Percentiles rank a stretch among this genome's conserved stretches.
Evolutionary conservation across 2,329 filamentous ascomycete genomes (phyloP).

Genomic region (Monilinia laxa): DNA sequence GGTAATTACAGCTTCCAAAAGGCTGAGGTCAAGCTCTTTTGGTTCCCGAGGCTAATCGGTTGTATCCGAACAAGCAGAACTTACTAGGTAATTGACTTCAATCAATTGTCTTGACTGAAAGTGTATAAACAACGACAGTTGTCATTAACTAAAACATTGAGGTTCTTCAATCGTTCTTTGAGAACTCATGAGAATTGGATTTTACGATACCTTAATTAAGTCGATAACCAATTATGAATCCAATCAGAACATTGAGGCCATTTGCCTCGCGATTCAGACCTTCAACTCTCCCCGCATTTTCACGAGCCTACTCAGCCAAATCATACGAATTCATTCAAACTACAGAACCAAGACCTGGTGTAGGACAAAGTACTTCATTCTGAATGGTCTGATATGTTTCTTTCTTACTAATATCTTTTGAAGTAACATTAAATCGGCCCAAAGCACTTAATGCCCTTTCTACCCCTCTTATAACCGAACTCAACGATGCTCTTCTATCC

Average conservation of each 20-base stretch:
- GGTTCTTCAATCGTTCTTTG: neutral
- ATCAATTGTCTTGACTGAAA: neutral
- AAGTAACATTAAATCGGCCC: conserved; percentile 90
- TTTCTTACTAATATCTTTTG: conserved; percentile 10
- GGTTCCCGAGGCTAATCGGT: conserved; percentile 16
- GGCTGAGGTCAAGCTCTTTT: neutral
- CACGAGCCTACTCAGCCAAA: conserved; percentile 38
- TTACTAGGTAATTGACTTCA: no score
- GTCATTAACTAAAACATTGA: neutral
- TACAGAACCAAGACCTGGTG: conserved; percentile 80
- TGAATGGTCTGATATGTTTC: neutral
- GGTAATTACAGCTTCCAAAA: neutral
- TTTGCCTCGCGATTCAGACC: conserved; percentile 38
- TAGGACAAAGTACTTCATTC: conserved; percentile 71
- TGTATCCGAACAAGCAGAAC: neutral
- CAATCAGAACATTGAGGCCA: conserved; percentile 36
- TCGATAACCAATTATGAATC: conserved; percentile 35
- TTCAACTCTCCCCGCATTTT: conserved; percentile 35
- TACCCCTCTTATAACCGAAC: conserved; percentile 85
- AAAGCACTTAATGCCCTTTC: conserved; percentile 94
- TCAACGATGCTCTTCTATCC: conserved; percentile 73
- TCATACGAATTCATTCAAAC: conserved; percentile 80
- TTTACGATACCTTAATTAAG: neutral
- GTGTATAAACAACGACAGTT: no score
- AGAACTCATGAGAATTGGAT: no score